Evolutionary conservation across 345 rosid genomes (phyloP).

Genomic region (Eucalyptus viminalis): DNA sequence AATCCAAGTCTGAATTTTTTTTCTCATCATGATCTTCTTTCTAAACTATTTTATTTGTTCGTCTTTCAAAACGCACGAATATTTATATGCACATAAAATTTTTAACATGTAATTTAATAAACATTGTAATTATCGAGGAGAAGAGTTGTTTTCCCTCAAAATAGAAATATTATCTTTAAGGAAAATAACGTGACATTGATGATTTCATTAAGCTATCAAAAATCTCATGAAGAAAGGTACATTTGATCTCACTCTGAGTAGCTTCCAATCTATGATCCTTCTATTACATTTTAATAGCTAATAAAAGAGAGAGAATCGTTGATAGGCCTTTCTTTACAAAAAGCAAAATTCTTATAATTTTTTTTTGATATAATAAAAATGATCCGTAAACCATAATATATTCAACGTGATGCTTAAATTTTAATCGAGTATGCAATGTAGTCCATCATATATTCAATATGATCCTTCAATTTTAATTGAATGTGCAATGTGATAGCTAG

Average conservation of each 20-base stretch:
- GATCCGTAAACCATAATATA: too few species aligned
- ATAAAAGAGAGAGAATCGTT: not conserved
- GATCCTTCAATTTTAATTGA: too few species aligned
- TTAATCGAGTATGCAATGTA: too few species aligned
- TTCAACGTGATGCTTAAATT: too few species aligned
- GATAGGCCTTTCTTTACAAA: not conserved
- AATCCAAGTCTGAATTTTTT: not conserved
- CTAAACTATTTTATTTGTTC: not conserved
- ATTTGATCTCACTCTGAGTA: not conserved
- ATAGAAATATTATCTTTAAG: not conserved
- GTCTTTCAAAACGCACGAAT: not conserved
- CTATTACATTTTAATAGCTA: not conserved
- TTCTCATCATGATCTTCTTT: not conserved
- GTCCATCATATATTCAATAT: too few species aligned
- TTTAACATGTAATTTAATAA: not conserved
- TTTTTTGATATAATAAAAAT: too few species aligned
- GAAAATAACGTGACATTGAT: not conserved
- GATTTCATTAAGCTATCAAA: not conserved
- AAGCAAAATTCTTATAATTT: not conserved
- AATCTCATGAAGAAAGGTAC: not conserved
- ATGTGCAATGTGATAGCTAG: rapidly evolving
- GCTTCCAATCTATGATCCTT: not conserved
- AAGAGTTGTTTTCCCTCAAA: not conserved
- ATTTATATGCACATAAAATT: not conserved
- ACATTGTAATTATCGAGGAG: not conserved